Base-by-base conservation (phyloP, 352 stramenopile species). In the Salisapilia sapeloensis region DNA sequence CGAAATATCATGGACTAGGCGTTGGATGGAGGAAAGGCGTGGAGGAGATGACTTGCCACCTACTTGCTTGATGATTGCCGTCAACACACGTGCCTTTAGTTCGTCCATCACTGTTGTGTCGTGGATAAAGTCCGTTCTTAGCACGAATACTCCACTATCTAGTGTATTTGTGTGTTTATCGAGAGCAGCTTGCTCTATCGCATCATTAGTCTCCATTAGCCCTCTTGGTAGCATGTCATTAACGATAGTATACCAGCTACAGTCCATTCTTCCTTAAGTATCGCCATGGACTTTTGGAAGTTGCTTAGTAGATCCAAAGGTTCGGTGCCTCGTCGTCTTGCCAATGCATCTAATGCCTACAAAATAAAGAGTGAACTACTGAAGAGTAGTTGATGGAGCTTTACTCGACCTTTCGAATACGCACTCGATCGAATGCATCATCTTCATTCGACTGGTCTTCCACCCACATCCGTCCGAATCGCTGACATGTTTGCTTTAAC, bases 371-470 rank as follows among this genome's bases (percentile, higher is more conserved):
- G 12, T 16, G 12, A 17, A 17, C 29, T 4, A 14, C 24, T n/a
- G 4, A 15, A 6, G 17, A 33, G 24, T 6, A 32, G 10, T 29
- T 24, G 6, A 2, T 38, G 4, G 25, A 23, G n/a, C 15, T 42
- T 25, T 6, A 52, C 17, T 6, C 14, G 1, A 80, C 71, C 60
- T 87, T 77, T 21, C 75, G 71, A 29, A 91, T 86, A 6, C 75
- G 65, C 39, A 89, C 69, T 19, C 75, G 66, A 33, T 91, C 75
- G 33, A 76, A 91, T 38, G 65, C 27, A 4, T 65, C 52, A 32
- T 75, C 60, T 32, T 89, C 59, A 34, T 91, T 91, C 4, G 61
- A 79, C 13, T 71, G 75, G 52, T 91, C 75, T 36, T 91, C 69
- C 11, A 85, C 64, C 75, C 75, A 91, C 16, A 48, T 34, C 34